A percentile compares a stretch with the other conserved stretches of the same genome.
phyloP scores from a whole-genome alignment of 176 grass and related monocot genomes.

The Musa troglodytarum region DNA sequence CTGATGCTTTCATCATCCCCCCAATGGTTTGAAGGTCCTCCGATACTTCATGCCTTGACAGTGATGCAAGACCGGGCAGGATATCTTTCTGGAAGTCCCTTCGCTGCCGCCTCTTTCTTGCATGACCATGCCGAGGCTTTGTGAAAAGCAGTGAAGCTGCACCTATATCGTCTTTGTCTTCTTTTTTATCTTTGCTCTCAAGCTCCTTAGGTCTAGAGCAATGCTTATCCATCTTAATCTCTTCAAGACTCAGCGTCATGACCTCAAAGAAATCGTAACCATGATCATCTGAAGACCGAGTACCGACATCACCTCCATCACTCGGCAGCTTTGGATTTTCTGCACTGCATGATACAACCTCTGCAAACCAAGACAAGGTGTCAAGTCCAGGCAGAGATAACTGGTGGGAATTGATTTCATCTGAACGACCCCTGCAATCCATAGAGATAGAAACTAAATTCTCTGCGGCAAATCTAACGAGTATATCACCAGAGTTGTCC shows the following conservation, averaged over 20 bases:
- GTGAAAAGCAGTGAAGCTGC: slow-evolving; percentile 19
- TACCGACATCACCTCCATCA: not conserved
- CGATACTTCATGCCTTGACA: slow-evolving; percentile 43
- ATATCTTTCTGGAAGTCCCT: slow-evolving; percentile 54
- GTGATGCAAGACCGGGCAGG: slow-evolving; percentile 30
- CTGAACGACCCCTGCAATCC: not conserved
- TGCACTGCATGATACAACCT: slow-evolving; percentile 30
- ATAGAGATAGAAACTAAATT: slow-evolving; percentile 34
- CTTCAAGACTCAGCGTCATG: slow-evolving; percentile 35
- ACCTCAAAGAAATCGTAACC: slow-evolving; percentile 39
- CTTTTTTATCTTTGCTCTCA: not conserved
- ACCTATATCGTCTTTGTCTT: slow-evolving; percentile 8
- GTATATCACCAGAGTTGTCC: slow-evolving; percentile 24
- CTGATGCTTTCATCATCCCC: slow-evolving; percentile 17
- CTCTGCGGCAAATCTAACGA: slow-evolving; percentile 30
- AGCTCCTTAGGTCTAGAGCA: not conserved
- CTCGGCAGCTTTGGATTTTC: not conserved
- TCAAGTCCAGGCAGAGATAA: slow-evolving; percentile 11
- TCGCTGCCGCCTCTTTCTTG: slow-evolving; percentile 29
- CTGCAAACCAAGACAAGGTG: slow-evolving; percentile 50
- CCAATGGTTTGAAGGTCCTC: slow-evolving; percentile 50
- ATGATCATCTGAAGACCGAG: slow-evolving; percentile 14
- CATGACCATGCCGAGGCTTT: slow-evolving; percentile 41
- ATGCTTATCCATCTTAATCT: slow-evolving; percentile 19
- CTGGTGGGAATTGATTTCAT: not conserved